Conservation (phyloP, 2,329 filamentous ascomycete genomes). For the Monosporascus sp. region DNA sequence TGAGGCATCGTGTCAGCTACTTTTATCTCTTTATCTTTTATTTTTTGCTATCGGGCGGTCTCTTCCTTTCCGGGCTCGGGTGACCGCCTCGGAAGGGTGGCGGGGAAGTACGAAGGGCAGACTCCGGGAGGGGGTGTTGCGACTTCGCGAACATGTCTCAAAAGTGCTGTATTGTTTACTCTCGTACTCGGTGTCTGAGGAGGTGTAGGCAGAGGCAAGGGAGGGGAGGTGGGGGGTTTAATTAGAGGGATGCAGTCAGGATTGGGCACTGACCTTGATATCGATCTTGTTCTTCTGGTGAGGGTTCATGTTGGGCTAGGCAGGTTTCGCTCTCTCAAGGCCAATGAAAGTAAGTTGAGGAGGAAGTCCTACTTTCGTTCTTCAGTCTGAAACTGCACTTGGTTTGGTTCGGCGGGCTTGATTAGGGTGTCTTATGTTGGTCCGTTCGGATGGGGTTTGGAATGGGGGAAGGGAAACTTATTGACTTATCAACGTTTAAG, state of each 20-base stretch:
- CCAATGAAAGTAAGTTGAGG: background rate
- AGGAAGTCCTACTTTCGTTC: background rate
- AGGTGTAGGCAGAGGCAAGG: conserved; percentile 7
- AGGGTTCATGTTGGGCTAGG: conserved; percentile 68
- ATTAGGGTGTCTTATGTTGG: background rate
- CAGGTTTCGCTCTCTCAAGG: background rate
- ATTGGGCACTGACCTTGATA: conserved; percentile 66
- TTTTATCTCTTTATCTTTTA: background rate
- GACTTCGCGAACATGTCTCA: too few species aligned
- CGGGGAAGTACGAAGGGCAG: too few species aligned
- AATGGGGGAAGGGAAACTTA: background rate
- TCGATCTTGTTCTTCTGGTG: conserved; percentile 99
- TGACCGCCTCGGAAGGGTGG: too few species aligned
- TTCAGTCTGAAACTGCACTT: background rate
- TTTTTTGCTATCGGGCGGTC: conserved; percentile 15
- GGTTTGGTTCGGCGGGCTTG: background rate
- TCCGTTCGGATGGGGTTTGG: background rate
- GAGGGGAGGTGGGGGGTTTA: conserved; percentile 8
- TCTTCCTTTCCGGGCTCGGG: background rate
- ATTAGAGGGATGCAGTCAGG: conserved; percentile 5
- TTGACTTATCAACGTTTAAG: background rate
- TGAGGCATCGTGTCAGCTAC: conserved; percentile 2
- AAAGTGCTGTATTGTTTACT: too few species aligned
- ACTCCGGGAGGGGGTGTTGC: too few species aligned
- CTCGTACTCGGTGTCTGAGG: conserved; percentile 4